A percentile compares a stretch with the other conserved stretches of the same genome.
These are phyloP conservation scores for Carex parvula DNA, from an alignment of 176 grass and related monocot species.

Conservation along the genomic window DNA sequence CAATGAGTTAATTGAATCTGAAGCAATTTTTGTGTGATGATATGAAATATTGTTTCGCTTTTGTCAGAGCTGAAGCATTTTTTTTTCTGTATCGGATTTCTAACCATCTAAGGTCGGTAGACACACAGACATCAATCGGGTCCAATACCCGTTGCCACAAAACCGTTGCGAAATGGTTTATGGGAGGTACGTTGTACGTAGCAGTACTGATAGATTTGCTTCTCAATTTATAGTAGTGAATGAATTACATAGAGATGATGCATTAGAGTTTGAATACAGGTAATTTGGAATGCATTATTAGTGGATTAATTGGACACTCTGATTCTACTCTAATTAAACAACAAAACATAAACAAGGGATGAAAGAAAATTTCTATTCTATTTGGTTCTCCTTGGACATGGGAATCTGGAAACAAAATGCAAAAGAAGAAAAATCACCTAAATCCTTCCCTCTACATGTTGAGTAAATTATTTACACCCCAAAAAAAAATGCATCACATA, in stretches of 20 bases:
- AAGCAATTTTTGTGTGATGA: neutral
- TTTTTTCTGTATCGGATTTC: neutral
- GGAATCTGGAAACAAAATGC: neutral
- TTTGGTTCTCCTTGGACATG: too few relatives aligned
- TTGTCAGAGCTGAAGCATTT: neutral
- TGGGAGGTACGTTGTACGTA: too few relatives aligned
- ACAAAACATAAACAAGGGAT: too few relatives aligned
- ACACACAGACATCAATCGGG: neutral
- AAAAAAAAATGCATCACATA: too few relatives aligned
- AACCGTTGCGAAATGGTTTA: too few relatives aligned
- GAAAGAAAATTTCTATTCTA: too few relatives aligned
- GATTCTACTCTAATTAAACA: neutral
- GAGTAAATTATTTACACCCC: too few relatives aligned
- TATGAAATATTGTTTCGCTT: neutral
- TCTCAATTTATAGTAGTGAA: too few relatives aligned
- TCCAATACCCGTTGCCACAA: neutral
- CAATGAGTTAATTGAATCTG: neutral
- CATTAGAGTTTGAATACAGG: too few relatives aligned
- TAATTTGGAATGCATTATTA: too few relatives aligned
- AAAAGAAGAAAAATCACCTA: neutral
- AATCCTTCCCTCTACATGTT: too few relatives aligned
- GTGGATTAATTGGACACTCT: neutral
- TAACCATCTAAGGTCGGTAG: neutral
- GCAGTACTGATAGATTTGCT: too few relatives aligned
- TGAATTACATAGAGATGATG: neutral